These are phyloP conservation scores for Peterozyma toletana DNA, from an alignment of 805 yeast species.

Conservation along the genomic window DNA sequence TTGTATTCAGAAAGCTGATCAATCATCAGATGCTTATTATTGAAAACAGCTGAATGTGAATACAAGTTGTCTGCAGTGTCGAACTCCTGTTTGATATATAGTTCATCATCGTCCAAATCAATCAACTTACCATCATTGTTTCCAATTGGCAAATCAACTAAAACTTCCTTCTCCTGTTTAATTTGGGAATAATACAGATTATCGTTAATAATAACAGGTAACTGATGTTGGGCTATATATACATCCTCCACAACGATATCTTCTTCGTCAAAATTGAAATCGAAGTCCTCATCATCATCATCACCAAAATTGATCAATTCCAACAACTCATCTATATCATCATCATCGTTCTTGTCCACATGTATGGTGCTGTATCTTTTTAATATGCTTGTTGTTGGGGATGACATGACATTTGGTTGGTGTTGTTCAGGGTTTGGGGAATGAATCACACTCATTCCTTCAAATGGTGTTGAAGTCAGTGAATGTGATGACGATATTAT, in stretches of 20 bases:
- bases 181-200: too few species aligned
- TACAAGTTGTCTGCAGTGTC: too few species aligned
- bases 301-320: conserved; percentile 39
- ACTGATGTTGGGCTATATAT: too few species aligned
- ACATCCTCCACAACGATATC: conserved; percentile 1
- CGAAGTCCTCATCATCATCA: conserved; percentile 17
- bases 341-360: conserved; percentile 20
- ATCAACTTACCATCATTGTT: too few species aligned
- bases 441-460: conserved; percentile 41
- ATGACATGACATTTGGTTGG: conserved; percentile 8
- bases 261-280: conserved; percentile 23
- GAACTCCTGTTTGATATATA: too few species aligned
- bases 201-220: too few species aligned
- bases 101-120: too few species aligned
- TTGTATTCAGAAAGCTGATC: too few species aligned
- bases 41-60: too few species aligned
- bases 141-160: too few species aligned
- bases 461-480: conserved; percentile 20
- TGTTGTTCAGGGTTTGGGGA: conserved; percentile 12
- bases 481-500: conserved; percentile 20
- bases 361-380: conserved; percentile 22
- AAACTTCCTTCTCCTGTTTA: too few species aligned
- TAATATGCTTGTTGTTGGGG: conserved; percentile 28
- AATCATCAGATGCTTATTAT: too few species aligned
- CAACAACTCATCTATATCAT: conserved; percentile 37